phyloP scores from a whole-genome alignment of 805 yeast genomes.

The Blastobotrys muscicola region DNA sequence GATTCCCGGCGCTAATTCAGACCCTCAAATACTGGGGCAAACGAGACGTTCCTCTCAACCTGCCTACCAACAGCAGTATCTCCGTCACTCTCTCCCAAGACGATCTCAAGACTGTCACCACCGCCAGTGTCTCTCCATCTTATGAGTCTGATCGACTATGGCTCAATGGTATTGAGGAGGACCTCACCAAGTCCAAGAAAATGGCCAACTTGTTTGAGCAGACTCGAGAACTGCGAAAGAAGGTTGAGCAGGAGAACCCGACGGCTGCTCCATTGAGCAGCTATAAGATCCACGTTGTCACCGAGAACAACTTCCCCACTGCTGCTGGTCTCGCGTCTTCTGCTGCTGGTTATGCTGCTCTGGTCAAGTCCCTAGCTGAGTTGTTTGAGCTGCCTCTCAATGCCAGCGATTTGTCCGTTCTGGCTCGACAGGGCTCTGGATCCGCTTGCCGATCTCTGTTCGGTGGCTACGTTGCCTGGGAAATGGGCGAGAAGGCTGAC shows the following conservation, averaged over 20 bases:
- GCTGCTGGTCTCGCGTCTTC: slow-evolving; percentile 98
- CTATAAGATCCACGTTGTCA: slow-evolving; percentile 67
- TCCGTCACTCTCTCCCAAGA: slow-evolving; percentile 89
- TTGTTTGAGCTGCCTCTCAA: slow-evolving; percentile 80
- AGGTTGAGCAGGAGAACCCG: slow-evolving; percentile 46
- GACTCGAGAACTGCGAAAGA: slow-evolving; percentile 55
- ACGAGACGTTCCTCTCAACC: slow-evolving; percentile 75
- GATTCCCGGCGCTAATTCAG: slow-evolving; percentile 24
- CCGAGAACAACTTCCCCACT: slow-evolving; percentile 96
- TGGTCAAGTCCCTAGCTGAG: slow-evolving; percentile 80
- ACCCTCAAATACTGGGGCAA: slow-evolving; percentile 99
- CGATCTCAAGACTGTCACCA: slow-evolving; percentile 84
- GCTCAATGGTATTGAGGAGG: slow-evolving; percentile 79
- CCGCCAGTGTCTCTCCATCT: slow-evolving; percentile 58
- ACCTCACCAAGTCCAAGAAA: slow-evolving; percentile 47
- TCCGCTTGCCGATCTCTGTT: slow-evolving; percentile 95
- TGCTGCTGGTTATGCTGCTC: slow-evolving; percentile 97
- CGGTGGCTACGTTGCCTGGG: slow-evolving; percentile 99
- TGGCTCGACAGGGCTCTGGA: slow-evolving; percentile 98
- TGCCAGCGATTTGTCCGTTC: slow-evolving; percentile 74
- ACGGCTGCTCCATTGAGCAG: slow-evolving; percentile 38
- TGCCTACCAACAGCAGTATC: slow-evolving; percentile 94
- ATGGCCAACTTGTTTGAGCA: slow-evolving; percentile 59
- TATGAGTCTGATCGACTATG: slow-evolving; percentile 62
- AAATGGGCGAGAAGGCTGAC: slow-evolving; percentile 68